These are phyloP conservation scores for Lepraria neglecta DNA, from an alignment of 495 filamentous ascomycete genomes.

Conservation along the genomic window DNA sequence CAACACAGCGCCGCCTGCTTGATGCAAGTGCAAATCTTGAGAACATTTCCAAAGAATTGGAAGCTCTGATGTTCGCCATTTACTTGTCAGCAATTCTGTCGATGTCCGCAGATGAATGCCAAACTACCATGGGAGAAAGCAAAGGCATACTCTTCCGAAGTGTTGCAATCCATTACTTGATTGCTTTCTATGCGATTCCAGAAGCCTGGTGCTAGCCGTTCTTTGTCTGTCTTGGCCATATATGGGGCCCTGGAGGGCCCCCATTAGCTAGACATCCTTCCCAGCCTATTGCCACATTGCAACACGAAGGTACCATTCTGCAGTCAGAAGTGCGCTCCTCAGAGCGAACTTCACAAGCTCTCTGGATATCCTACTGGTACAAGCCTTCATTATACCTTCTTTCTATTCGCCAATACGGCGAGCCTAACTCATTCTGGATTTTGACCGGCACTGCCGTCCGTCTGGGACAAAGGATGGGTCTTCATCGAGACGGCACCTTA, in stretches of 20 bases:
- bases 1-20: conserved; percentile 42
- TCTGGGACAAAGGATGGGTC: conserved; percentile 41
- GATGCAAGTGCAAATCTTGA: conserved; percentile 35
- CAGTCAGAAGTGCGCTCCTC: conserved; percentile 38
- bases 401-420: conserved; percentile 33
- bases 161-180: too few relatives aligned
- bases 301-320: conserved; percentile 39
- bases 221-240: too few relatives aligned
- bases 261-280: too few relatives aligned
- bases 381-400: conserved; percentile 42
- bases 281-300: too few relatives aligned
- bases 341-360: conserved; percentile 43
- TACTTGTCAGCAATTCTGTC: conserved; percentile 38
- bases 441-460: conserved; percentile 39
- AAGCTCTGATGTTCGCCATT: conserved; percentile 47
- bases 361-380: conserved; percentile 35
- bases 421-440: conserved; percentile 41
- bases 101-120: conserved; percentile 2
- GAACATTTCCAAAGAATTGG: conserved; percentile 34
- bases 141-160: conserved; percentile 35
- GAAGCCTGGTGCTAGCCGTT: too few relatives aligned
- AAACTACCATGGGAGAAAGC: conserved; percentile 34
- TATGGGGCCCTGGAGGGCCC: too few relatives aligned
- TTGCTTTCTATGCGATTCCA: too few relatives aligned
- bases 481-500: conserved; percentile 40